Evolutionary conservation across 208 protist genomes (phyloP).

Genomic region (Strigomonas culicis): DNA sequence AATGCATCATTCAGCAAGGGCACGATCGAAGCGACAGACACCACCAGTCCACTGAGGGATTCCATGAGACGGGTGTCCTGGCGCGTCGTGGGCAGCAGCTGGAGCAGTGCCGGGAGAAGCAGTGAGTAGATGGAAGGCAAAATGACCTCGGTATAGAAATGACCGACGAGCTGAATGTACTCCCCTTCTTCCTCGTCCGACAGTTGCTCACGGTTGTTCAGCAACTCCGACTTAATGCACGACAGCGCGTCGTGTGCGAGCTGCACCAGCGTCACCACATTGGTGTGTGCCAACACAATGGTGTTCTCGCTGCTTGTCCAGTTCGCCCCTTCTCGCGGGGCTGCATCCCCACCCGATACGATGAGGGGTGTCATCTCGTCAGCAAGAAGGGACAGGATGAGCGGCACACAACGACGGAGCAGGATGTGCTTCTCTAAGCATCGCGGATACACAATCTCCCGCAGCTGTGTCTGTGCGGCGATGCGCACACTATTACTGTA

Average conservation of each 20-base stretch:
- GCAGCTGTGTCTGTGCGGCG: slow-evolving; percentile 45
- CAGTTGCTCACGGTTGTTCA: slow-evolving; percentile 20
- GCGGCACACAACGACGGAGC: slow-evolving; percentile 34
- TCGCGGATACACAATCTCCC: slow-evolving; percentile 37
- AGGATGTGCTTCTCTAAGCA: slow-evolving; percentile 27
- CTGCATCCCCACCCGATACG: neutral
- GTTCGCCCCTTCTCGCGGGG: neutral
- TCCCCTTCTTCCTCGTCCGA: slow-evolving; percentile 1
- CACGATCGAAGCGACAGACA: slow-evolving; percentile 35
- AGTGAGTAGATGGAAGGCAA: no score
- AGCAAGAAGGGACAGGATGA: slow-evolving; percentile 47
- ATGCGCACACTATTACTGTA: slow-evolving; percentile 46
- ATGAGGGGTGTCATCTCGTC: neutral
- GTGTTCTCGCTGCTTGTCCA: neutral
- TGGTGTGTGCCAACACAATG: slow-evolving; percentile 24
- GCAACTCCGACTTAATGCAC: slow-evolving; percentile 22
- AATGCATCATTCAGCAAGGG: slow-evolving; percentile 26
- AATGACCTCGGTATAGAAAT: no score
- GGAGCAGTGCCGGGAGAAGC: no score
- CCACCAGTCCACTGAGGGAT: slow-evolving; percentile 34
- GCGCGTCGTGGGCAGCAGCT: no score
- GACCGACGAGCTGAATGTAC: neutral
- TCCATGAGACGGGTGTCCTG: neutral
- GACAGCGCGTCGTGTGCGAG: slow-evolving; percentile 36
- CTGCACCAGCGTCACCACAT: slow-evolving; percentile 34